These are phyloP conservation scores for Irineochytrium annulatum DNA, from an alignment of 192 early-diverging fungal genomes.

Conservation along the genomic window DNA sequence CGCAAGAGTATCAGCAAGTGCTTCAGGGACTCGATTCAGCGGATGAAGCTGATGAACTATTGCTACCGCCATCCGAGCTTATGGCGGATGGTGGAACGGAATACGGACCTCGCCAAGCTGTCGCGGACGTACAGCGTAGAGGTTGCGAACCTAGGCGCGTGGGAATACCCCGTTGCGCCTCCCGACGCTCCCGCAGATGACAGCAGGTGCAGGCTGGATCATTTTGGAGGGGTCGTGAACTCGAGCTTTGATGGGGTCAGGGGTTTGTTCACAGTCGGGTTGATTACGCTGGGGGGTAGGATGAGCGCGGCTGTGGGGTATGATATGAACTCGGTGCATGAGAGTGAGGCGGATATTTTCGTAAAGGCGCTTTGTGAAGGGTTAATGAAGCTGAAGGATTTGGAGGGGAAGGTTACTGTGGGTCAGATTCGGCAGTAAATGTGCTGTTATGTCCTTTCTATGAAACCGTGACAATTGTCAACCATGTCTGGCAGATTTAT, in stretches of 20 bases:
- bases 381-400: slow-evolving; percentile 16
- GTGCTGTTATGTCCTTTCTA: too few relatives aligned
- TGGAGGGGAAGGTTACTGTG: slow-evolving; percentile 8
- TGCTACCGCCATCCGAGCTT: slow-evolving; percentile 37
- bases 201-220: slow-evolving; percentile 10
- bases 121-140: slow-evolving; percentile 38
- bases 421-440: background rate
- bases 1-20: slow-evolving; percentile 18
- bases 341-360: slow-evolving; percentile 37
- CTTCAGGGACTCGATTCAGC: slow-evolving; percentile 21
- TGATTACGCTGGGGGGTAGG: slow-evolving; percentile 38
- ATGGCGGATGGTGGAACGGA: slow-evolving; percentile 31
- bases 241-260: slow-evolving; percentile 41
- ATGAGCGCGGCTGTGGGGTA: slow-evolving; percentile 37
- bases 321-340: slow-evolving; percentile 26
- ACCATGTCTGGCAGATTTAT: too few relatives aligned
- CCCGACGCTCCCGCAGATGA: slow-evolving; percentile 19
- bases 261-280: slow-evolving; percentile 45
- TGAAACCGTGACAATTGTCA: too few relatives aligned
- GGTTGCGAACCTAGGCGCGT: slow-evolving; percentile 50
- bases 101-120: slow-evolving; percentile 29
- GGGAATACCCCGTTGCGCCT: slow-evolving; percentile 36
- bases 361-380: slow-evolving; percentile 23
- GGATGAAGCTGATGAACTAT: slow-evolving; percentile 45
- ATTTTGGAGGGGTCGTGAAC: slow-evolving; percentile 42